phyloP scores from a whole-genome alignment of 2,329 filamentous ascomycete species.

The Hymenoscyphus fructigenus region DNA sequence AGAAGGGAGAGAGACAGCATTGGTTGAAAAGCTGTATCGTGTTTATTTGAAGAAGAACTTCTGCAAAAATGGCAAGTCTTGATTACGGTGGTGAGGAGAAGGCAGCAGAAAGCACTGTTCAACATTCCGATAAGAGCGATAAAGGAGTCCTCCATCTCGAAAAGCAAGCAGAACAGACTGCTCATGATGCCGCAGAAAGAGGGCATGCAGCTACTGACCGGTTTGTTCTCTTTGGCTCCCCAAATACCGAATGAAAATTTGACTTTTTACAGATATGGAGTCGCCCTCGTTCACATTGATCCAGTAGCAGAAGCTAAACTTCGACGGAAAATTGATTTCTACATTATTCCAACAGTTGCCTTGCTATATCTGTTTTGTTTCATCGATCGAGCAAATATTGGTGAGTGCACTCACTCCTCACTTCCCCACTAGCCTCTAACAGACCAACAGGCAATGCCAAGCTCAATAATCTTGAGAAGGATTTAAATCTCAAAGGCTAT shows the following conservation, averaged over 20 bases:
- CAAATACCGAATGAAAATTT: neutral
- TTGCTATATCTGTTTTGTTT: constrained; percentile 72
- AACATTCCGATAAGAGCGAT: constrained; percentile 11
- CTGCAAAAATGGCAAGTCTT: constrained; percentile 2
- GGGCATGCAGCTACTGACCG: constrained; percentile 32
- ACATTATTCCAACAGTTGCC: constrained; percentile 63
- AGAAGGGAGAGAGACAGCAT: no score
- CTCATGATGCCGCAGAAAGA: constrained; percentile 31
- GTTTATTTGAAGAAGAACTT: neutral
- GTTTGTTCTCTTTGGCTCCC: constrained; percentile 18
- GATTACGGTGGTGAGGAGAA: constrained; percentile 9
- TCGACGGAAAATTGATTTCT: constrained; percentile 63
- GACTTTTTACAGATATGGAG: constrained; percentile 41
- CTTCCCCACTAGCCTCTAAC: neutral
- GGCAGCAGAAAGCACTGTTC: neutral
- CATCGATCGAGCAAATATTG: constrained; percentile 73
- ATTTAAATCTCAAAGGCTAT: constrained; percentile 58
- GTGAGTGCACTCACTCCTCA: constrained; percentile 40
- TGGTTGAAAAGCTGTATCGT: neutral
- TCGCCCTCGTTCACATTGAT: constrained; percentile 54
- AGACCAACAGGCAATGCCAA: constrained; percentile 59
- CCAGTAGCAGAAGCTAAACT: constrained; percentile 56
- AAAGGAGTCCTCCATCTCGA: neutral
- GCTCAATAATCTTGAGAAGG: constrained; percentile 62
- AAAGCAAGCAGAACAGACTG: constrained; percentile 16